These are phyloP conservation scores for Truncatella angustata DNA, from an alignment of 2,329 filamentous ascomycete genomes.

Conservation along the genomic window DNA sequence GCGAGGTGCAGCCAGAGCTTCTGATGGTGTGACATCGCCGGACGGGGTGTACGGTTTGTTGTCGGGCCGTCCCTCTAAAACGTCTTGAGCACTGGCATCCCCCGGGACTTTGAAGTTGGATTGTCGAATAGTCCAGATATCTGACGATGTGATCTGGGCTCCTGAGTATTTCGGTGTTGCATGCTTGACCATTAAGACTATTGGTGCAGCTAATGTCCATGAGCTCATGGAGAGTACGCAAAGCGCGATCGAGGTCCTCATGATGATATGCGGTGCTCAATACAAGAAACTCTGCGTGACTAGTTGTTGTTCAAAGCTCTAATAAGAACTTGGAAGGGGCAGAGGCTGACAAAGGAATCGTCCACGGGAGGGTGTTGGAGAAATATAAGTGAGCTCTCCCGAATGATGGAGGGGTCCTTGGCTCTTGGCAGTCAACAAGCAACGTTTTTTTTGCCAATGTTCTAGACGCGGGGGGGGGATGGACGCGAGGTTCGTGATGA, in stretches of 20 bases:
- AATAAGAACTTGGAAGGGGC: background rate
- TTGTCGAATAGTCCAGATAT: background rate
- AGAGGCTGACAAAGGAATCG: background rate
- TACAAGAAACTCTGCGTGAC: background rate
- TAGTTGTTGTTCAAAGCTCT: background rate
- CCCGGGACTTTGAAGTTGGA: background rate
- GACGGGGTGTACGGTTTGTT: conserved; percentile 6
- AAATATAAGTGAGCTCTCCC: background rate
- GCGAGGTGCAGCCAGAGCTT: conserved; percentile 6
- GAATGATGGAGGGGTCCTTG: background rate
- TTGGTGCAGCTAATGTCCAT: conserved; percentile 16
- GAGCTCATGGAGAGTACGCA: conserved; percentile 13
- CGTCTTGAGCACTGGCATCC: background rate
- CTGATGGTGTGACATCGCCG: conserved; percentile 4
- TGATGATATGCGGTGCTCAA: conserved; percentile 7
- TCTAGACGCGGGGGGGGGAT: background rate
- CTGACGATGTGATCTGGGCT: background rate
- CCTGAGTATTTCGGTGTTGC: conserved; percentile 11
- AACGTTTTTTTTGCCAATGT: background rate
- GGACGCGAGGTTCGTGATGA: background rate
- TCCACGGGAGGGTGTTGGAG: background rate
- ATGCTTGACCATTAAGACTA: conserved; percentile 11
- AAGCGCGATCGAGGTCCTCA: conserved; percentile 16
- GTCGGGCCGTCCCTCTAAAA: conserved; percentile 4
- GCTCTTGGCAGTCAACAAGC: conserved; percentile 1